Evolutionary conservation across 768 basidiomycete species (phyloP), one percentile per base, ranked within the genome.

Genomic region (Amanita rubescens): DNA sequence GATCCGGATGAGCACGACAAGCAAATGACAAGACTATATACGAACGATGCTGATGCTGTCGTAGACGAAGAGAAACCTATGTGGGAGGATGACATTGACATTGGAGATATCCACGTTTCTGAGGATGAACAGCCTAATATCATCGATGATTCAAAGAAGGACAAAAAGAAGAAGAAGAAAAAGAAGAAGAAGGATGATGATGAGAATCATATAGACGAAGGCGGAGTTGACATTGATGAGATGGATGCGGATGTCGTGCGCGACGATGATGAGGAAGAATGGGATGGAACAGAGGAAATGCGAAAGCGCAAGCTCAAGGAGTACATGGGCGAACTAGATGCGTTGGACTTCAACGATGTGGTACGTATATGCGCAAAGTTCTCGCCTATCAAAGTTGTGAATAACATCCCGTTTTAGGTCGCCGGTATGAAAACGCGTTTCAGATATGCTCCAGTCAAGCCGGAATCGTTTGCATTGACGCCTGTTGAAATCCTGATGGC

Each of bases 281-380:
- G 88, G 85, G 84, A 84, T 60, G 89, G 88, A 1, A 91, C 89
- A n/a, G 90, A 94, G 63, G 90, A 89, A 62, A 90, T 90, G 81
- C 79, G 90, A 50, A 92, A 93, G 67, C 74, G 77, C 48, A 86
- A 86, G 61, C 67, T 94, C 55, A 82, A 94, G 51, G 76, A 90
- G 62, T 91, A 94, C 62, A 88, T 97, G 87, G 87, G 93, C 56
- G 90, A 93, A 66, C 74, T 98, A 38, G 87, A 94, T 65, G 84
- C 77, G 33, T 75, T 98, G 15, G 95, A 97, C 56, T 95, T 97
- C 72, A 97, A 97, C 67, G 94, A 95, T 62, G 80, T 97, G 74
- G 94, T 94, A 56, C 62, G 85, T 74, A 35, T 46, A 27, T 35
- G 42, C 32, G 24, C 48, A 39, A 12, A 50, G 9, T 41, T 32